Evolutionary conservation across 306 rosid genomes (phyloP), one percentile per base, ranked within the genome.

Genomic region (Nissolia schottii): DNA sequence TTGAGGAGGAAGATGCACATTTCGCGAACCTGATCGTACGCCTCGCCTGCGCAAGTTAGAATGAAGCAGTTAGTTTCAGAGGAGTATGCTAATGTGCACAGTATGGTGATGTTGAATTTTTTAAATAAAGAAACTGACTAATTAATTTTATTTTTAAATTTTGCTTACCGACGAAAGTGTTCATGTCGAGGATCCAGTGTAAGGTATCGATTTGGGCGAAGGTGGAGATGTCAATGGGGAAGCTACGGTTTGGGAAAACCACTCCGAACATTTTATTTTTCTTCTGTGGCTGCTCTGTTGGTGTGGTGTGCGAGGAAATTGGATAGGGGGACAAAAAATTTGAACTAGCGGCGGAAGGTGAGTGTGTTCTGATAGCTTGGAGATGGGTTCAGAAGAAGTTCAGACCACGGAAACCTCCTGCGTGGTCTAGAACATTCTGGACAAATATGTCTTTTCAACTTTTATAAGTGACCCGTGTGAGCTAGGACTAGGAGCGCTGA

Each of bases 161-260:
- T 15, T 45, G 43, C 2, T 14, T 90, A 88, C 96, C 97, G 11
- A 89, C 96, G 83, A 89, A 88, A 22, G 87, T 82, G 84, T 89
- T 88, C 97, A 91, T 88, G 87, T 91, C 95, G 75, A 94, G 97
- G 55, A 94, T 9, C 97, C 99, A 89, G 59, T 91, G 99, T 81
- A 83, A 83, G 58, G 96, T 89, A 71, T 94, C 96, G 85, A 91
- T 87, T 78, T 91, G 97, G 16, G 97, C 61, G 84, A 94, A 94
- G 78, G 96, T 80, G 45, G 97, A 85, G 73, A 92, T 86, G 78
- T 94, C 97, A 55, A 94, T 83, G 0, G 99, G 99, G 81, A 91
- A 91, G 81, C 99, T 91, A 0, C 96, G 93, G 55, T 94, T 88
- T 3, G 97, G 99, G 19, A 94, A 94, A 7, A 91, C 96, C 0